A percentile compares a stretch with the other conserved stretches of the same genome.
phyloP scores from a whole-genome alignment of 352 stramenopile species.

The Phytophthora pistaciae region DNA sequence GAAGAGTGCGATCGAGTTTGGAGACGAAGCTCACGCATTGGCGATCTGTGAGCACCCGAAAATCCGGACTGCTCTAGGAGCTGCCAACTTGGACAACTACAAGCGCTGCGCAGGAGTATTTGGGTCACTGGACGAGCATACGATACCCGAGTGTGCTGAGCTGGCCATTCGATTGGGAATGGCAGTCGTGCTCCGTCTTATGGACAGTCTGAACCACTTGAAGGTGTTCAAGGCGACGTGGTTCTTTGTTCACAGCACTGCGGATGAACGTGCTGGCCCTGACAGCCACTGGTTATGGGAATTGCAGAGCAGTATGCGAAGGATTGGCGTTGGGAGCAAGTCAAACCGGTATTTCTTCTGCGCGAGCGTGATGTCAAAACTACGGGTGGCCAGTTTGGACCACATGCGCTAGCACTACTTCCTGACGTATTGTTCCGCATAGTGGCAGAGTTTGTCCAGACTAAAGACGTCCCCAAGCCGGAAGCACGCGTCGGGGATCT shows the following conservation, averaged over 20 bases:
- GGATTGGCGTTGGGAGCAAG: constrained; percentile 8
- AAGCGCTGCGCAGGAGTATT: background rate
- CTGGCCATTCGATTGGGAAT: background rate
- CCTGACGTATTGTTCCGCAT: constrained; percentile 10
- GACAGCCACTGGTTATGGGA: background rate
- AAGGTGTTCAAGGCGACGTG: background rate
- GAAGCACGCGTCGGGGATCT: background rate
- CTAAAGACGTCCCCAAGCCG: background rate
- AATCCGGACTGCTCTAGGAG: background rate
- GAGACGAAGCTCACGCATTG: constrained; percentile 20
- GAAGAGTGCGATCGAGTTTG: constrained; percentile 7
- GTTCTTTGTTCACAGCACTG: background rate
- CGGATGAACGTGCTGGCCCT: background rate
- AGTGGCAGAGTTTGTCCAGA: constrained; percentile 1
- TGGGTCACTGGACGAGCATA: background rate
- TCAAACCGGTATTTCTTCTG: constrained; percentile 11
- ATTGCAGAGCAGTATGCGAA: constrained; percentile 5
- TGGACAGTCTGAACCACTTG: background rate
- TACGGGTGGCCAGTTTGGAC: background rate
- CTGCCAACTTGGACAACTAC: constrained; percentile 4
- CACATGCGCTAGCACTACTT: background rate
- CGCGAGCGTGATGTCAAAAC: background rate
- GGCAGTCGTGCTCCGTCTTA: background rate
- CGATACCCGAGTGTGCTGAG: background rate
- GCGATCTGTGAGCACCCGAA: constrained; percentile 8